Base-by-base conservation (phyloP, 2,329 filamentous ascomycete species). In the Sporothrix brasiliensis region DNA sequence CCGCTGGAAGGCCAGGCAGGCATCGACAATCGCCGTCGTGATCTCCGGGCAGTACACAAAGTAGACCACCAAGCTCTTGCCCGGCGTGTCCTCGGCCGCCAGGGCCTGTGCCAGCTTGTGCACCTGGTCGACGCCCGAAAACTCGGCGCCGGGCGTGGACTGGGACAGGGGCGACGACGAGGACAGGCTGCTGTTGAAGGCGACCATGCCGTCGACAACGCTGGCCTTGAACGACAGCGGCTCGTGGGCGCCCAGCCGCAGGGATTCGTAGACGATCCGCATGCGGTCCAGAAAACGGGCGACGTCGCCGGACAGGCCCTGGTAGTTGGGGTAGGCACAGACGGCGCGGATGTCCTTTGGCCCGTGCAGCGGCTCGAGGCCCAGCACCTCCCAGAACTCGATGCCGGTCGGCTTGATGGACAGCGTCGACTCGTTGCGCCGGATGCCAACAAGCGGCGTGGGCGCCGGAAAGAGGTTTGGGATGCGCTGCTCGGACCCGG, bases 331-430 rank as follows among this genome's bases (percentile, higher is more conserved):
- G 73, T 90, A 91, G 1, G 95, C 82, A 76, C 91, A 92, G 63
- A 92, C 86, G 0, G 89, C 86, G 49, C 86, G 84, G 41, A 95
- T 81, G 72, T 94, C 87, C 78, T 96, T 96, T 9, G 83, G 76
- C 0, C 91, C 91, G 71, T 87, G 87, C 10, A 87, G 87, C 3
- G 92, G 92, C 1, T 88, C 88, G 1, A 97, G 83, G 0, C 92
- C 91, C 21, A 96, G 81, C 61, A 89, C 89, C 76, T 95, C 92
- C 93, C 92, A 96, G 76, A 95, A 97, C 0, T 85, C 81, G 24
- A 94, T 81, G 0, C 91, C 90, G 0, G 92, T 87, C 1, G 92
- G 91, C 27, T 94, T 82, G 52, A 96, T 83, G 13, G 93, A 92
- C 70, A 93, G 85, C 63, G 86, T 87, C 1, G 85, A 84, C 52